Evolutionary conservation across 257 asterid genomes (phyloP), one percentile per base, ranked within the genome.

Genomic region (Leptodermis oblonga): DNA sequence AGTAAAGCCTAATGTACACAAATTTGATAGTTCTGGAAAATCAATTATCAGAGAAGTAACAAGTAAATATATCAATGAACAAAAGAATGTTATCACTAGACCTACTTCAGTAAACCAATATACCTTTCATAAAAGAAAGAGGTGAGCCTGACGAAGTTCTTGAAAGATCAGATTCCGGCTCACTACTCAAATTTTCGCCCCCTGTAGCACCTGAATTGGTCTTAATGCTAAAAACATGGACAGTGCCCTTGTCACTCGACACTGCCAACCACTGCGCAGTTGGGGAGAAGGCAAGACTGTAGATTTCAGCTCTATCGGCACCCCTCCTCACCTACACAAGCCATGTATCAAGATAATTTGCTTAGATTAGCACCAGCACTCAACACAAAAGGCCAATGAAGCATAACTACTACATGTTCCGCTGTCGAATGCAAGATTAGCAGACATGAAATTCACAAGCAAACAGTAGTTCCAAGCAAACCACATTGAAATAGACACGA

Each of bases 241-340:
- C 94, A 49, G 97, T 94, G 45, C 97, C 99, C 84, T 88, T 94
- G 74, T 87, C 95, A 80, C 99, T 93, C 20, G 99, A 93, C 49
- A 88, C 96, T 28, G 96, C 96, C 73, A 94, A 79, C 99, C 99
- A 91, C 75, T 94, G 90, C 36, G 90, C 85, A 43, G 91, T 76
- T 25, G 96, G 82, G 28, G 96, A 90, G 83, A 93, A 93, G 30
- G 96, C 87, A 65, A 93, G 80, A 79, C 95, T 87, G 80, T 85
- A 87, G 65, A 89, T 93, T 79, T 93, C 96, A 31, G 99, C 99
- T 77, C 97, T 86, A 79, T 90, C 99, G n/a, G 96, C 91, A 15
- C 97, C 97, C 80, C 96, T 85, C 69, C 99, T 85, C 51, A 93
- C 90, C 99, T 94, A 90, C 80, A 6, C 72, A 67, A 9, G 23